A percentile compares a stretch with the other conserved stretches of the same genome.
Conservation (phyloP, 169 alveolate genomes). For the Cryptosporidium baileyi region DNA sequence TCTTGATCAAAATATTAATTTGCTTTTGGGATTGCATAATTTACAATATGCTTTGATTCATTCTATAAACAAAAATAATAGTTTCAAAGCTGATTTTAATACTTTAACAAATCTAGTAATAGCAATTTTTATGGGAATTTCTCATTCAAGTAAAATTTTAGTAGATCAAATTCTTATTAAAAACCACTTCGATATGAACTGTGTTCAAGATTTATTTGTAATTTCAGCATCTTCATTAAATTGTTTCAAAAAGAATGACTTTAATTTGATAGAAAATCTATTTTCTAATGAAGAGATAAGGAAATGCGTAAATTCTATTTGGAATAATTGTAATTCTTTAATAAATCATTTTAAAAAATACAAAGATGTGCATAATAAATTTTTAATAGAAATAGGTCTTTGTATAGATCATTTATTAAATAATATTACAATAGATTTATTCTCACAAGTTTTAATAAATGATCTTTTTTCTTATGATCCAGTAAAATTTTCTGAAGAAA, state of each 20-base stretch:
- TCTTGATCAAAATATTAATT: background rate
- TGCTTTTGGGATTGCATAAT: background rate
- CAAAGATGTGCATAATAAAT: background rate
- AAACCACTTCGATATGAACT: background rate
- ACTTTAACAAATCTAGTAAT: too few species aligned
- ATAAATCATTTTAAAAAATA: background rate
- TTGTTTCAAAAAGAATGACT: background rate
- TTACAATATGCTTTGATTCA: background rate
- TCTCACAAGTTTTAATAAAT: background rate
- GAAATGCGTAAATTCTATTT: background rate
- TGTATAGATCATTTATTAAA: background rate
- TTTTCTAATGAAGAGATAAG: background rate
- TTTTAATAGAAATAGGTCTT: background rate
- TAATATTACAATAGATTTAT: conserved; percentile 3
- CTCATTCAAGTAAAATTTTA: too few species aligned
- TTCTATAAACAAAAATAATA: background rate
- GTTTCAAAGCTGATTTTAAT: too few species aligned
- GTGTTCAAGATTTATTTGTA: background rate
- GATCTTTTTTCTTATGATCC: background rate
- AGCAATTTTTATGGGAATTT: too few species aligned
- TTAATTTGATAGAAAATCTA: background rate
- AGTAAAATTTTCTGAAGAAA: background rate
- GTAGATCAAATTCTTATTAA: background rate
- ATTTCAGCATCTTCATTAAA: background rate
- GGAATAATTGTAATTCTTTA: conserved; percentile 6